phyloP scores from a whole-genome alignment of 352 stramenopile species.

The Globisporangium yorkense region DNA sequence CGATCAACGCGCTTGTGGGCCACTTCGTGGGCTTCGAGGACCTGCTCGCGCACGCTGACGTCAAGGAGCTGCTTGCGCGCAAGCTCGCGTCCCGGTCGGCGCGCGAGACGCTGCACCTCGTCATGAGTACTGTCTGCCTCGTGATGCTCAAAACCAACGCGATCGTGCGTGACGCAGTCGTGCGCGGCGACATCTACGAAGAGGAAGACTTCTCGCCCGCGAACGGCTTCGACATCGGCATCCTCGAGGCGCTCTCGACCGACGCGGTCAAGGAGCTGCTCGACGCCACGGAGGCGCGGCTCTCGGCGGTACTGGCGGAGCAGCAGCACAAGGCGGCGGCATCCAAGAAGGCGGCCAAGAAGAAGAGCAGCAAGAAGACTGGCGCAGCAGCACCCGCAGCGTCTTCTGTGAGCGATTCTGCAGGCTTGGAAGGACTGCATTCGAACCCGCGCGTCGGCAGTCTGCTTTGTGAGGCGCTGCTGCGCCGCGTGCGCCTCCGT shows the following conservation, averaged over 20 bases:
- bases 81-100: conserved; percentile 23
- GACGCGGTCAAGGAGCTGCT: conserved; percentile 38
- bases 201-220: conserved; percentile 92
- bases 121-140: conserved; percentile 64
- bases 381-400: background rate
- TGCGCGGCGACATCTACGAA: conserved; percentile 94
- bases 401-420: background rate
- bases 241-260: conserved; percentile 31
- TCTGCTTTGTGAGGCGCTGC: conserved; percentile 54
- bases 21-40: conserved; percentile 15
- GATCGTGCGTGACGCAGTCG: conserved; percentile 72
- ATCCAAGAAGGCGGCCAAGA: conserved; percentile 47
- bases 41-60: conserved; percentile 16
- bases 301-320: conserved; percentile 34
- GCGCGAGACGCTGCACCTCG: conserved; percentile 56
- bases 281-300: conserved; percentile 32
- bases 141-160: conserved; percentile 73
- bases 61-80: conserved; percentile 22
- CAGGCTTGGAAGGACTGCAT: conserved; percentile 36
- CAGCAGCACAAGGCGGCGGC: conserved; percentile 38
- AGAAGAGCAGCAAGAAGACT: conserved; percentile 57
- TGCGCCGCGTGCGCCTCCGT: conserved; percentile 53
- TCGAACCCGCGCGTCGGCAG: conserved; percentile 40
- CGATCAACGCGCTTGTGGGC: conserved; percentile 67
- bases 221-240: conserved; percentile 53